A percentile compares a stretch with the other conserved stretches of the same genome.
These are phyloP conservation scores for Wickerhamiella domercqiae DNA, from an alignment of 805 yeast genomes.

Conservation along the genomic window DNA sequence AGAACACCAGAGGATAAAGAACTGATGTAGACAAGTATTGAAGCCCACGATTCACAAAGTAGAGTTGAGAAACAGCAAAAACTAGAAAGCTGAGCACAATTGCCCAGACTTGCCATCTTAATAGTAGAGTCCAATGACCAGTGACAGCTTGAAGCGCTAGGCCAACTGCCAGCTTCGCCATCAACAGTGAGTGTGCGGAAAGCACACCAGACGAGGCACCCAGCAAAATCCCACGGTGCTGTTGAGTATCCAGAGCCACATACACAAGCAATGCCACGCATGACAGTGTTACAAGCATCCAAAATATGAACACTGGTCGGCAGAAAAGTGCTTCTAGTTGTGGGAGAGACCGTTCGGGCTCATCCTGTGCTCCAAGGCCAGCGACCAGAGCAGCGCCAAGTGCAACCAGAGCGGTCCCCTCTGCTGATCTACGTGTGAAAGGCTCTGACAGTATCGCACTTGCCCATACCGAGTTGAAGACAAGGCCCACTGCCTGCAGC, in stretches of 20 bases:
- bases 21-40: slow-evolving; percentile 57
- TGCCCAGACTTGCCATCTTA: slow-evolving; percentile 31
- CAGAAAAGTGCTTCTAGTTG: slow-evolving; percentile 31
- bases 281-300: slow-evolving; percentile 34
- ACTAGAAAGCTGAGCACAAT: slow-evolving; percentile 31
- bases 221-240: slow-evolving; percentile 23
- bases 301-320: slow-evolving; percentile 36
- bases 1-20: slow-evolving; percentile 71
- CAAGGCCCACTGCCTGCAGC: slow-evolving; percentile 73
- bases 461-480: slow-evolving; percentile 68
- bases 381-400: slow-evolving; percentile 70
- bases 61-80: slow-evolving; percentile 57
- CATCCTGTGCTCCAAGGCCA: slow-evolving; percentile 45
- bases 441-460: slow-evolving; percentile 49
- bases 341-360: slow-evolving; percentile 36
- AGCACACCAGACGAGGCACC: slow-evolving; percentile 62
- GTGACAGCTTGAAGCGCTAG: slow-evolving; percentile 35
- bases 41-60: slow-evolving; percentile 59
- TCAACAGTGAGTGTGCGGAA: slow-evolving; percentile 70
- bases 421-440: slow-evolving; percentile 39
- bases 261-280: slow-evolving; percentile 19
- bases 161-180: slow-evolving; percentile 76
- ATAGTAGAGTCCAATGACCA: slow-evolving; percentile 25
- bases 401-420: slow-evolving; percentile 55
- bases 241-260: not conserved